A percentile compares a stretch with the other conserved stretches of the same genome.
These are phyloP conservation scores for Boletus barrowsii DNA, from an alignment of 768 basidiomycete species.

Conservation along the genomic window DNA sequence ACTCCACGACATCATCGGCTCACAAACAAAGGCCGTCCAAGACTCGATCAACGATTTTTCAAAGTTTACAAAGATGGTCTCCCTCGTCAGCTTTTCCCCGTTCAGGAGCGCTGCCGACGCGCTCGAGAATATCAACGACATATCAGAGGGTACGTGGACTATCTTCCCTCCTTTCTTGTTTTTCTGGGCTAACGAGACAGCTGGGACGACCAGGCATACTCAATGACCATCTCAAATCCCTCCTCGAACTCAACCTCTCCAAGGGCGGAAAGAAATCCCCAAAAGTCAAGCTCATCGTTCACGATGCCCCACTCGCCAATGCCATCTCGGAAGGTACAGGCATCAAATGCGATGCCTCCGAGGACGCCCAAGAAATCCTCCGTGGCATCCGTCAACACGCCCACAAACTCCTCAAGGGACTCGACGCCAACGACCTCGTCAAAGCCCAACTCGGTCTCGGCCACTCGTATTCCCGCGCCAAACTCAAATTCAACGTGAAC, in stretches of 20 bases:
- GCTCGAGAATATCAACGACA: conserved; percentile 92
- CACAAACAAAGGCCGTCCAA: conserved; percentile 75
- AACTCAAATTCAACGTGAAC: conserved; percentile 98
- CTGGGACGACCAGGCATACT: conserved; percentile 58
- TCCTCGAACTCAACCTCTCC: conserved; percentile 85
- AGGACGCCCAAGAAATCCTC: conserved; percentile 78
- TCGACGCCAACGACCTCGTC: conserved; percentile 82
- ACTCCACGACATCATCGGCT: conserved; percentile 82
- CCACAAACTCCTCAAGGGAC: conserved; percentile 81
- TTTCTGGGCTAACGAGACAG: not conserved
- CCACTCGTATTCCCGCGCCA: conserved; percentile 95
- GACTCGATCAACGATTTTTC: conserved; percentile 81
- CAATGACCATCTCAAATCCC: conserved; percentile 76
- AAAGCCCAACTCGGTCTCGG: conserved; percentile 96
- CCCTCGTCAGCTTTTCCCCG: conserved; percentile 85
- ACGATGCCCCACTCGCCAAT: conserved; percentile 70
- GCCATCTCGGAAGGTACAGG: conserved; percentile 71
- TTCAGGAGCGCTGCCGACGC: conserved; percentile 94
- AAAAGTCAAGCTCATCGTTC: conserved; percentile 71
- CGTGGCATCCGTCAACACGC: conserved; percentile 93
- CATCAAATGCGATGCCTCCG: conserved; percentile 78
- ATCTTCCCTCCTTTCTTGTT: not conserved
- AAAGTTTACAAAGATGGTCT: conserved; percentile 92
- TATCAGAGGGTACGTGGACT: conserved; percentile 78
- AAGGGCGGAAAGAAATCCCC: conserved; percentile 66